A percentile compares a stretch with the other conserved stretches of the same genome.
Conservation (phyloP, 2,329 filamentous ascomycete genomes). For the Leptographium wingfieldii region DNA sequence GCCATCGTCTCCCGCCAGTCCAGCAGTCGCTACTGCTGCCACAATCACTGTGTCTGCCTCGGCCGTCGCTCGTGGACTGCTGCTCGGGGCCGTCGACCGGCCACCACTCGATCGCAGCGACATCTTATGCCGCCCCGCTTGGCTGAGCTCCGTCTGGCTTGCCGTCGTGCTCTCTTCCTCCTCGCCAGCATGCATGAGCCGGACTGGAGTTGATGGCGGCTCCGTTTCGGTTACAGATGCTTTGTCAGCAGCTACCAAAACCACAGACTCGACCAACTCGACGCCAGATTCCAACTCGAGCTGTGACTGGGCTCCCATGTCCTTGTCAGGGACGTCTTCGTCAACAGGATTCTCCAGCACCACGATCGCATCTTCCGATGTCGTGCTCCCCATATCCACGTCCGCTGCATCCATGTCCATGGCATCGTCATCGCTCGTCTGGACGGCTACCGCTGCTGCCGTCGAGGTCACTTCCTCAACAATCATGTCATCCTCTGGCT, state of each 20-base stretch:
- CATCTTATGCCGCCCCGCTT: slow-evolving; percentile 7
- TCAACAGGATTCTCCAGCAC: neutral
- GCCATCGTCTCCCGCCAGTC: neutral
- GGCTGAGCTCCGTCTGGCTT: neutral
- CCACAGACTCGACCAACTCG: neutral
- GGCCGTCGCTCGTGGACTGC: too few relatives aligned
- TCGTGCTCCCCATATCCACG: slow-evolving; percentile 9
- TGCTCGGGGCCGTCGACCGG: neutral
- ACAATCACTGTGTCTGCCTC: neutral
- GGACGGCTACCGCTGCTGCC: neutral
- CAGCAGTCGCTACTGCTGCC: neutral
- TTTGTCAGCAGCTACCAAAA: neutral
- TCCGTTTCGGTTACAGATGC: neutral
- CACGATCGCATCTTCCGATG: slow-evolving; percentile 1
- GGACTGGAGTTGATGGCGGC: neutral
- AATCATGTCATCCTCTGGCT: neutral
- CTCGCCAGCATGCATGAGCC: neutral
- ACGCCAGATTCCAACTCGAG: neutral
- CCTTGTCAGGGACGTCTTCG: neutral
- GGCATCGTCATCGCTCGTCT: slow-evolving; percentile 1
- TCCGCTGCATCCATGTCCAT: slow-evolving; percentile 10
- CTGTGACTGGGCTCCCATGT: neutral
- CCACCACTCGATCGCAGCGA: slow-evolving; percentile 8
- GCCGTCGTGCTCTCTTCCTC: neutral
- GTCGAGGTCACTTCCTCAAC: slow-evolving; percentile 1